Evolutionary conservation across 306 rosid species (phyloP), one percentile per base, ranked within the genome.

Genomic region (Trifolium repens): DNA sequence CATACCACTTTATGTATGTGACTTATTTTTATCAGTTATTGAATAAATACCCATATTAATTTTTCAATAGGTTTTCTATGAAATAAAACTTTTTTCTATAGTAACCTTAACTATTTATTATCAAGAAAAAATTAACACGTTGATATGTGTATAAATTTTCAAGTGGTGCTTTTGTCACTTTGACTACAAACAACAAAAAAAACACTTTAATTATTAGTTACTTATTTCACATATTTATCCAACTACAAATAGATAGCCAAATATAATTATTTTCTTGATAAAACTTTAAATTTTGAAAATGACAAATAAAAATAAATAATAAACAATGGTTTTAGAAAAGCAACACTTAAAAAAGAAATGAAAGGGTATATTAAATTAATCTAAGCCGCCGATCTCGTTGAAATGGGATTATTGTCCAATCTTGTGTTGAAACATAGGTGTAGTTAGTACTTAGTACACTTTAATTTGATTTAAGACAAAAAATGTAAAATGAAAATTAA

Each of bases 361-460:
- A 49, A 49, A 14, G 16, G n/a, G 55, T n/a, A 11, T 19, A 54
- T 62, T 69, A 64, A 64, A 58, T 74, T 59, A 74, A 78, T 72
- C 34, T 72, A 46, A 78, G 66, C 72, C 68, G 58, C 55, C 64
- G 67, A 55, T 75, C 50, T 70, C 8, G 32, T 43, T 75, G 68
- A 49, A 75, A 46, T 2, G 57, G 34, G 64, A 44, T 53, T n/a
- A 16, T 17, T 76, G 77, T 79, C 84, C 80, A 82, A 79, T 79
- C 75, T 53, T 57, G 71, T 71, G 70, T 69, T 37, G 71, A 60
- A 75, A 39, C 67, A 55, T 71, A 59, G 53, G 76, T 44, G 42
- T 43, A 61, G 35, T 32, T 39, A 39, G 40, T 35, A 35, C 24
- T 7, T 35, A 35, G 44, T 34, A 69, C 66, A 24, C 60, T 8